Conservation (phyloP, 345 rosid genomes). For the Eucalyptus camaldulensis region DNA sequence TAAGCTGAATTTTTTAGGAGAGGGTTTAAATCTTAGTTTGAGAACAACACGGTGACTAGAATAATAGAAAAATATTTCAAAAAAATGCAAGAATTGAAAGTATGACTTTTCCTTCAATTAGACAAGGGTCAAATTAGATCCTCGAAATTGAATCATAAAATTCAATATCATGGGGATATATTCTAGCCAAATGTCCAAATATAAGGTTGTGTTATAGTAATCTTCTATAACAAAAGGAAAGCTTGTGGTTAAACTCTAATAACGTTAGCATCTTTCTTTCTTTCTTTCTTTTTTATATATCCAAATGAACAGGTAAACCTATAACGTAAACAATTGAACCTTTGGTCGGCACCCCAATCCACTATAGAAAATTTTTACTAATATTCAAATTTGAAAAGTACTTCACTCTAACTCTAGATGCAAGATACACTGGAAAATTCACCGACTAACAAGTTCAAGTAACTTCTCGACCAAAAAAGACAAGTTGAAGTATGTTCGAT, state of each 20-base stretch:
- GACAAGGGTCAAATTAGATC: background rate
- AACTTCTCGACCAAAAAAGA: too few relatives aligned
- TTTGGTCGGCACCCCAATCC: background rate
- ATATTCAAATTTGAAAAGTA: background rate
- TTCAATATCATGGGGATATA: background rate
- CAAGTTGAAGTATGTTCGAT: background rate
- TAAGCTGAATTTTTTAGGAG: background rate
- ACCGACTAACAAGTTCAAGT: background rate
- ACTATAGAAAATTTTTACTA: background rate
- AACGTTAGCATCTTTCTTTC: rapidly evolving
- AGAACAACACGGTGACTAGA: background rate
- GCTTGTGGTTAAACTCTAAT: background rate
- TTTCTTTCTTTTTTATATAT: background rate
- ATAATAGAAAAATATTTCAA: background rate
- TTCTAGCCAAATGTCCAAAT: background rate
- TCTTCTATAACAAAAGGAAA: background rate
- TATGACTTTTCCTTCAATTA: background rate
- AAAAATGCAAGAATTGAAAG: background rate
- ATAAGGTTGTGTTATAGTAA: background rate
- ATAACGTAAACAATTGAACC: too few relatives aligned
- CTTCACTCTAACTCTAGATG: background rate
- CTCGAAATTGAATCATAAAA: background rate
- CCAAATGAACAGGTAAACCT: too few relatives aligned
- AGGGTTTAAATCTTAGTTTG: background rate
- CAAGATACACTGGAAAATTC: background rate